Base-by-base conservation (phyloP, 1,139 yeast species). In the Candida gigantensis region DNA sequence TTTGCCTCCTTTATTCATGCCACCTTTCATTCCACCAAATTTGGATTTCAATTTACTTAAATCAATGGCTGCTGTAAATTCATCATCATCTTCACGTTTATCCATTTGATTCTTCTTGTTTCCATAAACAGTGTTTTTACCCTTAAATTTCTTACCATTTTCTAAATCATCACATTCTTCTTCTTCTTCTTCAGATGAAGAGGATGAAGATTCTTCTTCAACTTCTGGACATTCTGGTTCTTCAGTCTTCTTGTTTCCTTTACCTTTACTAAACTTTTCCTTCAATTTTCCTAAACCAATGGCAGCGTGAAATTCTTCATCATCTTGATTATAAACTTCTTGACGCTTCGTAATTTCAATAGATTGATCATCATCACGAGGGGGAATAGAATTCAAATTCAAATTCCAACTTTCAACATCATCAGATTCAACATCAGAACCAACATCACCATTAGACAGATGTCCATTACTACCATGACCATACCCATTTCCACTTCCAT, bases 231-330 rank as follows among this genome's bases (percentile, higher is more conserved):
- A 32, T 18, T 32, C 35, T 20, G 26, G 31, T 18, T 32, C 35
- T 13, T 32, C 31, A 11, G 14, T 2, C 19, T 25, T 6, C 24
- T 18, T 18, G 24, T 16, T 12, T 30, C 23, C 26, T 15, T 24
- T 20, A 10, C 11, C n/a, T 15, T 10, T 16, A 16, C 25, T 30
- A 20, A 10, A 11, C 17, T 18, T 17, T 24, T 25, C 6, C 24
- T 36, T 36, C 32, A 34, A 33, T 27, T 36, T 36, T 10, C 27
- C 27, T 19, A 40, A 28, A 24, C 24, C 43, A 30, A 30, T 30
- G 9, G 33, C 33, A 30, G 27, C 33, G 17, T n/a, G 21, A 23
- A 24, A 15, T 15, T 23, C 23, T 15, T 24, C 21, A 3, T 34
- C 37, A 14, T 24, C 37, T 10, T 28, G 25, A 17, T 27, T 30